Evolutionary conservation across 2,329 filamentous ascomycete species (phyloP).

Genomic region (Epichloe sibirici): DNA sequence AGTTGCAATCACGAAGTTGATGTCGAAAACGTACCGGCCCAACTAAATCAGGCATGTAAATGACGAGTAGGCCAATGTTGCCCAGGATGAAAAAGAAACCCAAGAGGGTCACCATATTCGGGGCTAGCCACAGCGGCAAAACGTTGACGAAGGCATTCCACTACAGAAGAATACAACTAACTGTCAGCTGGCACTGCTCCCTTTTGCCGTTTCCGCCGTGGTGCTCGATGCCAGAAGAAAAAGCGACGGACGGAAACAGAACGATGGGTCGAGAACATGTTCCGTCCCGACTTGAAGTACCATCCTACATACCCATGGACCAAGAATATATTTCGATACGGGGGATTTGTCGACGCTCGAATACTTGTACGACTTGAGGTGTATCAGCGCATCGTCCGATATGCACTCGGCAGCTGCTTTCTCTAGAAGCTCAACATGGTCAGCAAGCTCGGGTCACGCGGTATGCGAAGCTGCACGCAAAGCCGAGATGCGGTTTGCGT

Average conservation of each 20-base stretch:
- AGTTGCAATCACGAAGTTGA: neutral
- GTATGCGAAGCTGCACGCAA: neutral
- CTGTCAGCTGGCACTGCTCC: neutral
- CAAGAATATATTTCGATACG: conserved; percentile 84
- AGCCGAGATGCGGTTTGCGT: neutral
- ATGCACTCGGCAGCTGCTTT: conserved; percentile 58
- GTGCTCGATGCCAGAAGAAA: neutral
- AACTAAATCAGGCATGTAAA: conserved; percentile 79
- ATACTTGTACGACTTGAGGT: conserved; percentile 95
- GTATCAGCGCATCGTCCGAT: conserved; percentile 79
- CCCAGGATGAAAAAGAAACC: conserved; percentile 89
- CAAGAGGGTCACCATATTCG: conserved; percentile 92
- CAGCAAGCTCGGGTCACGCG: neutral
- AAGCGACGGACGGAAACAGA: neutral
- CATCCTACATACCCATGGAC: conserved; percentile 67
- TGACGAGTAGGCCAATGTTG: conserved; percentile 62
- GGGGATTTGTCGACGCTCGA: conserved; percentile 93
- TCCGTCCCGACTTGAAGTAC: neutral
- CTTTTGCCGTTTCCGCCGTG: neutral
- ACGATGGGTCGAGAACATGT: too few species aligned
- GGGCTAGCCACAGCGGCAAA: conserved; percentile 88
- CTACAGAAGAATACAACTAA: conserved; percentile 32
- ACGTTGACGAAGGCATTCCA: conserved; percentile 95
- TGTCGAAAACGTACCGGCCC: conserved; percentile 55
- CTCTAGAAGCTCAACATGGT: conserved; percentile 13